A percentile compares a stretch with the other conserved stretches of the same genome.
These are phyloP conservation scores for Talaromyces sp. DNA, from an alignment of 2,329 filamentous ascomycete genomes.

Conservation along the genomic window DNA sequence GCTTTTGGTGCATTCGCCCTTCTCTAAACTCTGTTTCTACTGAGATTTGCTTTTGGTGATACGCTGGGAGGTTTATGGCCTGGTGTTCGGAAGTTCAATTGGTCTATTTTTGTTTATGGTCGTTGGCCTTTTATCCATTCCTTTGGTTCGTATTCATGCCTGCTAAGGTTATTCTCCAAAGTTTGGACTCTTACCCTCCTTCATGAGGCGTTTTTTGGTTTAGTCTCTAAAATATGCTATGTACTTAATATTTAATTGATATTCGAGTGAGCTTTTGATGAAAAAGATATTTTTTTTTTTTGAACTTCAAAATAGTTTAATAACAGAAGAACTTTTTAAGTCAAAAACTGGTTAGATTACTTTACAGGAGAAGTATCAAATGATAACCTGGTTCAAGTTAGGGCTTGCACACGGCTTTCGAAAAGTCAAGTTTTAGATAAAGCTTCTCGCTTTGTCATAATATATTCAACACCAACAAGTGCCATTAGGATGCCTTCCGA, in stretches of 20 bases:
- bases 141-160: not conserved
- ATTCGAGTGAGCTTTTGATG: not conserved
- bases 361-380: no score
- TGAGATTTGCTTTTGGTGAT: not conserved
- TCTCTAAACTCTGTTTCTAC: constrained; percentile 22
- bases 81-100: not conserved
- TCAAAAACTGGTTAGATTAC: no score
- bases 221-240: not conserved
- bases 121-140: not conserved
- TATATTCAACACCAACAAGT: no score
- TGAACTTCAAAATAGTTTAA: not conserved
- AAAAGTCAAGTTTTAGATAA: no score
- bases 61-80: not conserved
- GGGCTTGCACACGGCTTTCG: no score
- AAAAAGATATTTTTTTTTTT: not conserved
- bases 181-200: not conserved
- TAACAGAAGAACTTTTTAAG: no score
- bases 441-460: no score
- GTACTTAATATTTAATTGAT: not conserved
- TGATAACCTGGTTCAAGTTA: no score
- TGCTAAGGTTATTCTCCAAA: not conserved
- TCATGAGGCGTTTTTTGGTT: not conserved
- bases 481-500: no score
- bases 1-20: constrained; percentile 33
- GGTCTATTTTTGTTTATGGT: not conserved